Conservation (phyloP, 371 early-diverging fungal genomes). For the Circinella umbellata region DNA sequence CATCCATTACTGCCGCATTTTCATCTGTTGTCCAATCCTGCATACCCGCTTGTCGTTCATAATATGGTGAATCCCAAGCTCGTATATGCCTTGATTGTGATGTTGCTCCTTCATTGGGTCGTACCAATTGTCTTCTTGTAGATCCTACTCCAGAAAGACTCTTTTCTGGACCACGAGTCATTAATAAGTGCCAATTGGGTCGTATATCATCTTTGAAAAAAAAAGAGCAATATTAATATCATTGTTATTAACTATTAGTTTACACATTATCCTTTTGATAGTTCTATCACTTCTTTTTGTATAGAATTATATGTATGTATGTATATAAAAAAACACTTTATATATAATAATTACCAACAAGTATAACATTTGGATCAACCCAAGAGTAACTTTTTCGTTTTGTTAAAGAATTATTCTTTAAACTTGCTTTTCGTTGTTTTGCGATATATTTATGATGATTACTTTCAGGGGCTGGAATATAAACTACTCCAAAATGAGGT, state of each 20-base stretch:
- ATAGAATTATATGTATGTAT: too few species aligned
- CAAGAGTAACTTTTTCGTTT: conserved; percentile 61
- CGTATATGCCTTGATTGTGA: conserved; percentile 2
- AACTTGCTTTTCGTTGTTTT: conserved; percentile 4
- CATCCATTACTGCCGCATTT: conserved; percentile 5
- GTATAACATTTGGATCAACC: conserved; percentile 72
- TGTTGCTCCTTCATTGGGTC: conserved; percentile 2
- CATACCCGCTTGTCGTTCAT: not conserved
- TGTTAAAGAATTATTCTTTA: conserved; percentile 12
- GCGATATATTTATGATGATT: conserved; percentile 6
- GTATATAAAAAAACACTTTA: too few species aligned
- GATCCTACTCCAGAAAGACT: conserved; percentile 14
- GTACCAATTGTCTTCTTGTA: conserved; percentile 13
- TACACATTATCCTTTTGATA: too few species aligned
- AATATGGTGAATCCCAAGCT: conserved; percentile 11
- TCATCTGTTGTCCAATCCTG: conserved; percentile 4
- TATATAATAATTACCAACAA: conserved; percentile 59
- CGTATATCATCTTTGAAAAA: conserved; percentile 71
- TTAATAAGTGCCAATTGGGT: conserved; percentile 67
- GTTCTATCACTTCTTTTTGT: not conserved
- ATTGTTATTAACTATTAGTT: not conserved
- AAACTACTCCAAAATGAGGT: conserved; percentile 83
- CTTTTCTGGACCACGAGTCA: not conserved
- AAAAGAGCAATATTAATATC: not conserved
- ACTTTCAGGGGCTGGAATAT: conserved; percentile 55